A percentile compares a stretch with the other conserved stretches of the same genome.
phyloP scores from a whole-genome alignment of 2,329 filamentous ascomycete species.

The Aspergillus ochraceus region DNA sequence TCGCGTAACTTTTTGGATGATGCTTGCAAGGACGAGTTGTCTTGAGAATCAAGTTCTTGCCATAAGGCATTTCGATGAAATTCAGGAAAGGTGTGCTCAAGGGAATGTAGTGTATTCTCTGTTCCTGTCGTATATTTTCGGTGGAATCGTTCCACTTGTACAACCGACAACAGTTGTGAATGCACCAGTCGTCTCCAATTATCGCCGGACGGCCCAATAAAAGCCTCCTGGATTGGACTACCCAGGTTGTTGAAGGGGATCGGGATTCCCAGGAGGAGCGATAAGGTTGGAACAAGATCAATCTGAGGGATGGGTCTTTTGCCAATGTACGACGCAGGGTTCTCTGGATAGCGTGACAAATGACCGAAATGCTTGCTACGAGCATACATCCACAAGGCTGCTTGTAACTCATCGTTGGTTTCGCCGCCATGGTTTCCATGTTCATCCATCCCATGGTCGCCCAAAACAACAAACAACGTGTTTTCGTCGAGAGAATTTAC shows the following conservation, averaged over 20 bases:
- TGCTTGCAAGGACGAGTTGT: background rate
- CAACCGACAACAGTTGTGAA: conserved; percentile 73
- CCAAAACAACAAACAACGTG: conserved; percentile 92
- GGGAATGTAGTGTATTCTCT: background rate
- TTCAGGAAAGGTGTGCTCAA: background rate
- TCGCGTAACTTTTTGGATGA: background rate
- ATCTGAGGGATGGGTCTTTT: conserved; percentile 68
- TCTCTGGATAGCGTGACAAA: conserved; percentile 35
- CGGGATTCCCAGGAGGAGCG: conserved; percentile 81
- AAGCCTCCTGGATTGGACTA: conserved; percentile 87
- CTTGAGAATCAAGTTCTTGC: background rate
- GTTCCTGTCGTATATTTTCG: conserved; percentile 66
- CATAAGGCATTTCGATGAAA: background rate
- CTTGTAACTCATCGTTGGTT: conserved; percentile 90
- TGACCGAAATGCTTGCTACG: conserved; percentile 81
- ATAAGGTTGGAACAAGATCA: conserved; percentile 87
- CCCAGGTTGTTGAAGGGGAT: conserved; percentile 96
- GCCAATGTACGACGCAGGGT: conserved; percentile 36
- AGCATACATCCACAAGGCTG: conserved; percentile 97
- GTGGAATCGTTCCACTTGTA: conserved; percentile 87
- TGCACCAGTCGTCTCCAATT: conserved; percentile 74
- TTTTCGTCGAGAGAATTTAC: conserved; percentile 74
- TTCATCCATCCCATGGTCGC: conserved; percentile 67
- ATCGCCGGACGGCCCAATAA: conserved; percentile 67
- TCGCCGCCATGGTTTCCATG: conserved; percentile 87